phyloP scores from a whole-genome alignment of 345 rosid genomes.

The Populus ilicifolia region DNA sequence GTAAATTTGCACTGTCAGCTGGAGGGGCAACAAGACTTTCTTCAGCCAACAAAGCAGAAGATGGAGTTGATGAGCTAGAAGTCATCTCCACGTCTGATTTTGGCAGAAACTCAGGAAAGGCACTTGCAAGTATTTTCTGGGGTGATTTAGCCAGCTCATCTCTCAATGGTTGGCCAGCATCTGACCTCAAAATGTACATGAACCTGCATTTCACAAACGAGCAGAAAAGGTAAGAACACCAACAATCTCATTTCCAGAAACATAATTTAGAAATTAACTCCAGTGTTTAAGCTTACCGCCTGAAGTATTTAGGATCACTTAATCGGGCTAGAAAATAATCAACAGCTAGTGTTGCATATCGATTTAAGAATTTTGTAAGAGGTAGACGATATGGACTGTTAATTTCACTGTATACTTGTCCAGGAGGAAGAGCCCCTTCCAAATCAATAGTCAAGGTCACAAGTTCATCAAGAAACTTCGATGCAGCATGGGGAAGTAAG shows the following conservation, averaged over 20 bases:
- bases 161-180: constrained; percentile 90
- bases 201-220: constrained; percentile 50
- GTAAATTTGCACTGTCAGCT: constrained; percentile 50
- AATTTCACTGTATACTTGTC: constrained; percentile 89
- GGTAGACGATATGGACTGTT: constrained; percentile 99
- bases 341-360: constrained; percentile 88
- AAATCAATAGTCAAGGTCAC: constrained; percentile 87
- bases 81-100: constrained; percentile 54
- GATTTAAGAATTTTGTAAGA: constrained; percentile 83
- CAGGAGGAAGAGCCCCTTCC: constrained; percentile 87
- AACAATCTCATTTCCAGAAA: neutral
- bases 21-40: constrained; percentile 53
- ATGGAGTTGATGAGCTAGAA: constrained; percentile 54
- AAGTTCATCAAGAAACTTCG: constrained; percentile 92
- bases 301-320: constrained; percentile 85
- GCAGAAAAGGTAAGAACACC: constrained; percentile 4
- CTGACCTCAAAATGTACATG: constrained; percentile 90
- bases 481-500: constrained; percentile 94
- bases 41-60: constrained; percentile 56
- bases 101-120: constrained; percentile 78
- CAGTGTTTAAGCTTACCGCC: constrained; percentile 61
- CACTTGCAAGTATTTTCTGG: constrained; percentile 76
- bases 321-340: constrained; percentile 92
- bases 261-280: constrained; percentile 4
- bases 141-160: constrained; percentile 95